These are phyloP conservation scores for Nissolia schottii DNA, from an alignment of 306 rosid genomes.

Conservation along the genomic window DNA sequence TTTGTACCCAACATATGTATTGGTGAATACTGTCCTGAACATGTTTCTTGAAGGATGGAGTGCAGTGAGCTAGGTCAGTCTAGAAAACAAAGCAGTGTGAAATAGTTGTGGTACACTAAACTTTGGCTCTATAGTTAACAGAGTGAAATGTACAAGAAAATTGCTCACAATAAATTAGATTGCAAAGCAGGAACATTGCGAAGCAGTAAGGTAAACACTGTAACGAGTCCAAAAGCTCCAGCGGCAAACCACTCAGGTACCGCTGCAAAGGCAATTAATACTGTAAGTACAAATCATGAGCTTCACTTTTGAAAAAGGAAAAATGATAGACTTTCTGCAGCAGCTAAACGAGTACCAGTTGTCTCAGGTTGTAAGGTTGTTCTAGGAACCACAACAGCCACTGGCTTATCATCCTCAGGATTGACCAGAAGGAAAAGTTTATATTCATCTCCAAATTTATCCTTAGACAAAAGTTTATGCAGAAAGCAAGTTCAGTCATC, in stretches of 20 bases:
- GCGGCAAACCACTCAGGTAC: conserved; percentile 98
- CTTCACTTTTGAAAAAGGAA: background rate
- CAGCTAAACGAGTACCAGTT: conserved; percentile 50
- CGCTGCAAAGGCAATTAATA: conserved; percentile 47
- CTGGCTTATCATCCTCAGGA: conserved; percentile 98
- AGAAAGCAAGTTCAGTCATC: background rate
- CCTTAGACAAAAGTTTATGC: conserved; percentile 39
- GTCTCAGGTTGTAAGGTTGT: conserved; percentile 89
- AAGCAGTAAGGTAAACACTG: conserved; percentile 81
- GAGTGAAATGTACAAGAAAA: conserved; percentile 5
- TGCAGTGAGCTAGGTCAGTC: conserved; percentile 13
- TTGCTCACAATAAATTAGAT: conserved; percentile 71
- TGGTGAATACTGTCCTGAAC: conserved; percentile 1
- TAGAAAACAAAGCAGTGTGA: background rate
- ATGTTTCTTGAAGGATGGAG: background rate
- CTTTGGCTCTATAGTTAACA: conserved; percentile 7
- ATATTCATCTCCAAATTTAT: conserved; percentile 77
- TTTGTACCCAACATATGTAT: background rate
- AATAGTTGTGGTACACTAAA: background rate
- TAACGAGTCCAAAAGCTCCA: conserved; percentile 86
- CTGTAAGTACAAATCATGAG: conserved; percentile 4
- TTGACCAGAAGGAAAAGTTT: conserved; percentile 83
- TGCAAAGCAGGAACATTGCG: conserved; percentile 92
- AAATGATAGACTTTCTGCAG: background rate
- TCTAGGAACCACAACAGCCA: conserved; percentile 89